Evolutionary conservation across 768 basidiomycete genomes (phyloP), one percentile per base, ranked within the genome.

Genomic region (Neoboletus magnificus): DNA sequence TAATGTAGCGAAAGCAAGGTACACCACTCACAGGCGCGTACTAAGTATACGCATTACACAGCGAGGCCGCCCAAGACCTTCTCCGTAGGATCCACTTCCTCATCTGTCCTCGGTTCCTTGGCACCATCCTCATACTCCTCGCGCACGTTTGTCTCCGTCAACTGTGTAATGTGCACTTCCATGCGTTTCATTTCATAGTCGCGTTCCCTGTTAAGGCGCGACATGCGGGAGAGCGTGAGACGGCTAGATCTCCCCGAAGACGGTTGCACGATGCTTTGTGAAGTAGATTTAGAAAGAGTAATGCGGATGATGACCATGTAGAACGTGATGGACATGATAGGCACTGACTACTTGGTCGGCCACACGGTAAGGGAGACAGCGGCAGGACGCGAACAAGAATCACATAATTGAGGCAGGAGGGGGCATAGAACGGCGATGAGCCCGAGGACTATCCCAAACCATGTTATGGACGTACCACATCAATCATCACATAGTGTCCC

Each of bases 401-500:
- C 11, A 27, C 18, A 27, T 7, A 27, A 27, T 10, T 3, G 25
- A 29, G 27, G 27, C 5, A 5, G 29, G 29, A 10, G 29, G 29
- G 29, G 10, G 4, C 18, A 44, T 18, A n/a, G 27, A 45, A 29
- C 6, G 11, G 15, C 41, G 23, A 6, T 29, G 15, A 42, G 16
- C 9, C 9, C 1, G 22, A 16, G 16, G 42, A 18, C 9, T 18
- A 5, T 5, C 9, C 5, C 16, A 25, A 25, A 25, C 23, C 5
- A 5, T 25, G 23, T 18, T 25, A 25, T 1, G 32, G 42, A 48
- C 47, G 47, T 23, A 51, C 62, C 58, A 69, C 64, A 45, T 67
- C 65, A 27, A 69, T 45, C 9, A 66, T n/a, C 18, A 69, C 52
- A 41, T 61, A 64, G 18, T 59, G 51, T 29, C 57, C 61, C 33